These are phyloP conservation scores for Globisporangium carolinianum DNA, from an alignment of 352 stramenopile genomes.

Conservation along the genomic window DNA sequence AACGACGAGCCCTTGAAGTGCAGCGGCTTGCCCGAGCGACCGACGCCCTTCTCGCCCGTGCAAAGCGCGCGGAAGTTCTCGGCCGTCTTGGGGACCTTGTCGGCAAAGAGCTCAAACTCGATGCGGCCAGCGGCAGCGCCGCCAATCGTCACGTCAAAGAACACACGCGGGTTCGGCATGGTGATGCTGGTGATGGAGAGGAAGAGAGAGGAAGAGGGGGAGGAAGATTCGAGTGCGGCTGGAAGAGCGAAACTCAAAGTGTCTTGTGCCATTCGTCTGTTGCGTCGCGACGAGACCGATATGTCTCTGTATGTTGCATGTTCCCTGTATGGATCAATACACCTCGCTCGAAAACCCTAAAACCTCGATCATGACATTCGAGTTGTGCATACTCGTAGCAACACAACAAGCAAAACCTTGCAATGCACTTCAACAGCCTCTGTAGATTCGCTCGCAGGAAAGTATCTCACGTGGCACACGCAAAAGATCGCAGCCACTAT, in stretches of 20 bases:
- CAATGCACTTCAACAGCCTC: background rate
- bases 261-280: background rate
- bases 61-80: constrained; percentile 56
- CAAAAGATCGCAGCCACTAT: background rate
- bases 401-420: background rate
- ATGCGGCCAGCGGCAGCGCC: constrained; percentile 89
- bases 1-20: constrained; percentile 87
- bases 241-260: constrained; percentile 27
- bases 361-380: background rate
- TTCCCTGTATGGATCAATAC: background rate
- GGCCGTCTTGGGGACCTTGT: constrained; percentile 72
- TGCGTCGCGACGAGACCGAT: no score
- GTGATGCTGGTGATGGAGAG: constrained; percentile 13
- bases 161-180: constrained; percentile 92
- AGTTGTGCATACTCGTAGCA: background rate
- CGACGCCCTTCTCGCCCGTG: constrained; percentile 53
- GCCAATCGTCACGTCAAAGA: constrained; percentile 97
- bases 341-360: background rate
- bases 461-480: background rate
- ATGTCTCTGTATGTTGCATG: background rate
- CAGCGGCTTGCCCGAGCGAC: constrained; percentile 64
- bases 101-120: constrained; percentile 75
- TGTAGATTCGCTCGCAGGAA: background rate
- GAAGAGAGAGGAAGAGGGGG: background rate
- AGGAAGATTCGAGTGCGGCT: constrained; percentile 19